phyloP scores from a whole-genome alignment of 2,329 filamentous ascomycete genomes.

The Chaetomiaceae sp. region DNA sequence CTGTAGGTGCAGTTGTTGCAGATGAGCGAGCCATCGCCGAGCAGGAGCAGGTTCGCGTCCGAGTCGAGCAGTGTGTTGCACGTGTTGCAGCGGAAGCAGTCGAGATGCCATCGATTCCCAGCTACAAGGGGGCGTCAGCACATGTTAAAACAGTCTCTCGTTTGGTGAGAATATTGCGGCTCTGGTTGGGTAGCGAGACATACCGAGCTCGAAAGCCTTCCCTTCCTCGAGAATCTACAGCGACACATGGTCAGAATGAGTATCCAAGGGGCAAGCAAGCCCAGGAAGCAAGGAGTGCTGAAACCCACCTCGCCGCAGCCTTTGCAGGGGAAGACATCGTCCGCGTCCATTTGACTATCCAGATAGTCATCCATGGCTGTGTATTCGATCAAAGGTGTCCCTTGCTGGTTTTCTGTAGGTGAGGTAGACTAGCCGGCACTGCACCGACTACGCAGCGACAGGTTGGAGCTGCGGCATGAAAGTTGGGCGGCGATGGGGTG shows the following conservation, averaged over 20 bases:
- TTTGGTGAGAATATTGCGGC: background rate
- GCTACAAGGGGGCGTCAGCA: slow-evolving; percentile 48
- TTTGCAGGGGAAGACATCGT: slow-evolving; percentile 86
- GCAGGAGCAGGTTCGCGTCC: slow-evolving; percentile 91
- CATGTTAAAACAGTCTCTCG: background rate
- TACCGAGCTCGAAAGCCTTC: slow-evolving; percentile 96
- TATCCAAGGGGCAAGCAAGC: slow-evolving; percentile 10
- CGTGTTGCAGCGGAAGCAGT: slow-evolving; percentile 97
- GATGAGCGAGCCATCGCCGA: slow-evolving; percentile 95
- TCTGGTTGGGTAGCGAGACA: slow-evolving; percentile 22
- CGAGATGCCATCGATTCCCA: slow-evolving; percentile 96
- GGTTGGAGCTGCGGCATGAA: slow-evolving; percentile 1
- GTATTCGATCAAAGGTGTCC: slow-evolving; percentile 33
- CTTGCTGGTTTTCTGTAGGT: background rate
- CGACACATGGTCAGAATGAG: slow-evolving; percentile 24
- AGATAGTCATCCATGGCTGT: slow-evolving; percentile 57
- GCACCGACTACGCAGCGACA: background rate
- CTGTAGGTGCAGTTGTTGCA: slow-evolving; percentile 99
- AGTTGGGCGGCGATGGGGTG: background rate
- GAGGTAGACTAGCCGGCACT: background rate
- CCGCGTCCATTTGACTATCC: slow-evolving; percentile 65
- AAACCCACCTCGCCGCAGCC: slow-evolving; percentile 78
- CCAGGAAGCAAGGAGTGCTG: too few species aligned
- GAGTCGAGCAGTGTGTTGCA: slow-evolving; percentile 95
- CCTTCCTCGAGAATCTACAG: slow-evolving; percentile 91